A percentile compares a stretch with the other conserved stretches of the same genome.
These are phyloP conservation scores for Acer saccharum DNA, from an alignment of 345 rosid genomes.

Conservation along the genomic window DNA sequence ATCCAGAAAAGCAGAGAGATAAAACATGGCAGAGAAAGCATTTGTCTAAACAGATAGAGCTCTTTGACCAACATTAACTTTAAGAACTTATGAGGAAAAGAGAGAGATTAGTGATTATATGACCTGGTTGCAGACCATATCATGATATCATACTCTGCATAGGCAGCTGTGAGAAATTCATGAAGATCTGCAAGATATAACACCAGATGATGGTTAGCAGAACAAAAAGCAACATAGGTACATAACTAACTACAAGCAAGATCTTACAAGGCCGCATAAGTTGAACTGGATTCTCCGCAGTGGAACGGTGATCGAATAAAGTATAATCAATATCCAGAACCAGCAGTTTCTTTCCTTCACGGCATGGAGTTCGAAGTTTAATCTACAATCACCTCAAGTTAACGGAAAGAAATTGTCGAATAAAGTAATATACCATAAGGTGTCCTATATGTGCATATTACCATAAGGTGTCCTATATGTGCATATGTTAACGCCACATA, in stretches of 20 bases:
- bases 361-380: slow-evolving; percentile 70
- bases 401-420: no score
- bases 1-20: neutral
- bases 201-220: slow-evolving; percentile 10
- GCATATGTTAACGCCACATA: neutral
- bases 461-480: neutral
- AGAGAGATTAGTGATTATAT: neutral
- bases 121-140: slow-evolving; percentile 99
- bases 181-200: slow-evolving; percentile 72
- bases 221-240: neutral
- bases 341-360: slow-evolving; percentile 85
- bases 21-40: neutral
- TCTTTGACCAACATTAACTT: neutral
- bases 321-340: slow-evolving; percentile 97
- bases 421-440: no score
- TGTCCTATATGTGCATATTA: no score
- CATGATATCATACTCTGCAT: slow-evolving; percentile 90
- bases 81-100: neutral
- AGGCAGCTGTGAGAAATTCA: slow-evolving; percentile 91
- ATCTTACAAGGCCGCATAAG: slow-evolving; percentile 94
- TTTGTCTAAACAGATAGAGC: neutral
- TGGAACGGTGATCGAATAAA: slow-evolving; percentile 88
- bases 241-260: slow-evolving; percentile 1
- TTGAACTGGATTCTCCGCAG: slow-evolving; percentile 88
- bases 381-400: slow-evolving; percentile 46